These are phyloP conservation scores for Rhodotorula sp. DNA, from an alignment of 1,284 basidiomycete genomes.

Conservation along the genomic window DNA sequence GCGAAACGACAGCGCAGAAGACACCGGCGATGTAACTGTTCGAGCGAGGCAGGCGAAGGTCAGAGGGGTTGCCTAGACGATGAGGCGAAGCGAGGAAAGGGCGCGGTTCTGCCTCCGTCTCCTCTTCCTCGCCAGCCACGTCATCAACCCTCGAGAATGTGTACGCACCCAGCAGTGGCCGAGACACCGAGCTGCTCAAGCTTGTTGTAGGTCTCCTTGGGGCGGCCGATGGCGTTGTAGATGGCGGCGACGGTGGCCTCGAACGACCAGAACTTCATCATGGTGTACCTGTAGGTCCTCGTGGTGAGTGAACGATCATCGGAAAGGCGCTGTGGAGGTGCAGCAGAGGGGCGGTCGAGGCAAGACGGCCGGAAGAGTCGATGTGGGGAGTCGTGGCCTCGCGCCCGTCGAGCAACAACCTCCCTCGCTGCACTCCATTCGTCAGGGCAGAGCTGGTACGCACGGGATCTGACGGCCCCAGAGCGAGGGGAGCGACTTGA, in stretches of 20 bases:
- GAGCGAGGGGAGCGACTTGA: slow-evolving; percentile 49
- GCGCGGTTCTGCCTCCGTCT: too few species aligned
- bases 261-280: slow-evolving; percentile 48
- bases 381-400: too few species aligned
- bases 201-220: slow-evolving; percentile 48
- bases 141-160: neutral
- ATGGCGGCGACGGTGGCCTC: slow-evolving; percentile 48
- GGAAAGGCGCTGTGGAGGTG: neutral
- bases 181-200: slow-evolving; percentile 49
- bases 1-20: slow-evolving; percentile 49
- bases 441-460: too few species aligned
- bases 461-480: slow-evolving; percentile 49
- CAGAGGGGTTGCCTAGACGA: neutral
- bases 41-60: neutral
- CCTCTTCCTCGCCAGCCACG: too few species aligned
- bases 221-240: slow-evolving; percentile 41
- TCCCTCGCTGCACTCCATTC: too few species aligned
- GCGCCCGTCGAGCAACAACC: too few species aligned
- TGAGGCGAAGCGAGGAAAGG: too few species aligned
- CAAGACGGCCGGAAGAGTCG: too few species aligned
- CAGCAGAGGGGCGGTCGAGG: too few species aligned
- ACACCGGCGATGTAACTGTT: slow-evolving; percentile 49
- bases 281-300: slow-evolving; percentile 40
- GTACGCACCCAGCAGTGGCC: slow-evolving; percentile 31
- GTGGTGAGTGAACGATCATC: neutral